Conservation (phyloP, 805 yeast genomes). For the Candida silvicultrix region DNA sequence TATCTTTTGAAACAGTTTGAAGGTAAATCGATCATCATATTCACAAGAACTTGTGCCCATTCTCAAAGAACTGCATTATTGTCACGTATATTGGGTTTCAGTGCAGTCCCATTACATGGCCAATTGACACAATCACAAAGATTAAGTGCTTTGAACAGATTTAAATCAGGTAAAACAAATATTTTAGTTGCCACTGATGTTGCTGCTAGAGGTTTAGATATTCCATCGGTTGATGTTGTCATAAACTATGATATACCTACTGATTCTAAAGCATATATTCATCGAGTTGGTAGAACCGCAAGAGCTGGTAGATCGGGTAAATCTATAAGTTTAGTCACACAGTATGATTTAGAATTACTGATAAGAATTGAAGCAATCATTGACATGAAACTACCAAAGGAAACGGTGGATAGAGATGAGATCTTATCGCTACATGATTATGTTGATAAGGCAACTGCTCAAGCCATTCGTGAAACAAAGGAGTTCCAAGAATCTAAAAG, state of each 20-base stretch:
- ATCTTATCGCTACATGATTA: constrained; percentile 75
- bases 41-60: constrained; percentile 93
- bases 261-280: constrained; percentile 79
- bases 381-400: constrained; percentile 78
- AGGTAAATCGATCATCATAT: constrained; percentile 85
- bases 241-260: constrained; percentile 77
- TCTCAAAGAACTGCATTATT: constrained; percentile 85
- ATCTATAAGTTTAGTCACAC: constrained; percentile 84
- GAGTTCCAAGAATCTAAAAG: constrained; percentile 22
- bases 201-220: constrained; percentile 87
- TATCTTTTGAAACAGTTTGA: constrained; percentile 73
- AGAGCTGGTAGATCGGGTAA: constrained; percentile 89
- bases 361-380: constrained; percentile 85
- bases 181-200: constrained; percentile 80
- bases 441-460: constrained; percentile 88
- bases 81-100: constrained; percentile 74
- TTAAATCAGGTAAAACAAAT: constrained; percentile 63
- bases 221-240: constrained; percentile 73
- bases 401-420: constrained; percentile 68
- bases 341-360: constrained; percentile 87
- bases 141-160: constrained; percentile 73
- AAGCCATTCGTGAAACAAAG: constrained; percentile 55
- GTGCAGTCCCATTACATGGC: constrained; percentile 92
- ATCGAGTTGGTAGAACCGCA: constrained; percentile 93
- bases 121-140: constrained; percentile 82